Percentiles rank a stretch among this genome's conserved stretches.
phyloP scores from a whole-genome alignment of 345 rosid genomes.

The Zanthoxylum bungeanum region DNA sequence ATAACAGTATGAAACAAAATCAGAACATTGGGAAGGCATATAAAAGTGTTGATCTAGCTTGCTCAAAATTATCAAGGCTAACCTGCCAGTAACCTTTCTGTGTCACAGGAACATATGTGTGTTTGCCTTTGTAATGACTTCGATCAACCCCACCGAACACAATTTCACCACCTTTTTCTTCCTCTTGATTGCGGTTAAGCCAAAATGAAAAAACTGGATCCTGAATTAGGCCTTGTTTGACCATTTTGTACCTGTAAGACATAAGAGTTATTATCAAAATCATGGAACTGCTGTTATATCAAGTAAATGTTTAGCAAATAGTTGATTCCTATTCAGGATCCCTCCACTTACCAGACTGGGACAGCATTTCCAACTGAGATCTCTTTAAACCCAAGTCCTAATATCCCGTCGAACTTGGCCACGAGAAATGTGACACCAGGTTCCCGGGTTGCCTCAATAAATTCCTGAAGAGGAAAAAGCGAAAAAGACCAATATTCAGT shows the following conservation, averaged over 20 bases:
- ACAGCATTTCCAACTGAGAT: conserved; percentile 79
- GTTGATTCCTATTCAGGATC: background rate
- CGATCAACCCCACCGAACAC: conserved; percentile 96
- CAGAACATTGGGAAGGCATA: background rate
- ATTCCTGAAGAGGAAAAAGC: conserved; percentile 46
- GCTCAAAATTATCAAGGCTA: conserved; percentile 5
- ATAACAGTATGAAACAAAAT: conserved; percentile 19
- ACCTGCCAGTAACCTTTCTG: conserved; percentile 99
- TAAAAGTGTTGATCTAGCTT: background rate
- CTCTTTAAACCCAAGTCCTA: conserved; percentile 93
- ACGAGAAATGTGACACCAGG: conserved; percentile 76
- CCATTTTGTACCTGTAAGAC: conserved; percentile 77
- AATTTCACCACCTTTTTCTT: conserved; percentile 84
- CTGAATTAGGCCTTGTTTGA: conserved; percentile 72
- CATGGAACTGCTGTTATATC: too few species aligned
- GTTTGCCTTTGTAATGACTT: conserved; percentile 79
- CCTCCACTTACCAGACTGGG: conserved; percentile 71
- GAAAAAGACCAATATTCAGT: background rate
- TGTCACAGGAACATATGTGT: conserved; percentile 87
- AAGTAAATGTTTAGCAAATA: background rate
- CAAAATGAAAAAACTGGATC: conserved; percentile 95
- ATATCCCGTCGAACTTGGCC: conserved; percentile 94
- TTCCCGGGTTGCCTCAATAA: conserved; percentile 93
- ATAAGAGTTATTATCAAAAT: conserved; percentile 6
- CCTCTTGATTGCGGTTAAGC: conserved; percentile 82